Base-by-base conservation (phyloP, 75 land plant genomes). In the Cryptomeria japonica region DNA sequence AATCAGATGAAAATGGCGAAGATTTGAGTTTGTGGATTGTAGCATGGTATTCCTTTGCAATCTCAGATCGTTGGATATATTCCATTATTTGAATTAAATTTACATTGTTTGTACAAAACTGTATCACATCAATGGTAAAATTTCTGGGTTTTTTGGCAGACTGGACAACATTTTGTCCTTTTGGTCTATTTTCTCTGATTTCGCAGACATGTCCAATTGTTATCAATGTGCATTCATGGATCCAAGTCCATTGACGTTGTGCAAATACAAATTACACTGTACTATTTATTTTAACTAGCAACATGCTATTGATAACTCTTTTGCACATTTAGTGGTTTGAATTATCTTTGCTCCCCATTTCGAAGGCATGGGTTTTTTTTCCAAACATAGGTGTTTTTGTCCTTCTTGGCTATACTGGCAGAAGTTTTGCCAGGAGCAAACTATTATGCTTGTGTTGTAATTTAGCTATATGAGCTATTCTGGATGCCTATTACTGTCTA, bases 101-200 rank as follows among this genome's bases (percentile, higher is more conserved):
- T 42, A 82, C 84, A 82, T 82, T 82, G 49, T 82, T 82, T 82
- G 84, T 82, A 82, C 84, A 82, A 44, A 82, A 82, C 47, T 82
- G 51, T 25, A 44, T 82, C 84, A 82, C 84, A 82, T 28, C 84
- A 82, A 82, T 44, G 84, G 47, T 25, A 82, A 44, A 38, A 25
- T 82, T 82, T 82, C 84, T 80, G 49, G 47, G 4, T 28, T 44
- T 46, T 46, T n/a, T 28, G 25, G 16, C 77, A 75, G 76, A 72
- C 13, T n/a, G 28, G 32, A 72, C 76, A 72, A 72, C 76, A 32
- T 72, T 72, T 25, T 12, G 34, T 32, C 34, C 9, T 31, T 11
- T 13, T 34, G 16, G 37, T 75, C 1, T 25, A 32, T 12, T 75
- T 75, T 34, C 2, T 25, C 37, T 46, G 25, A 5, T 44, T 82